Conservation (phyloP, 176 grass and related monocot genomes). For the Guadua angustifolia region DNA sequence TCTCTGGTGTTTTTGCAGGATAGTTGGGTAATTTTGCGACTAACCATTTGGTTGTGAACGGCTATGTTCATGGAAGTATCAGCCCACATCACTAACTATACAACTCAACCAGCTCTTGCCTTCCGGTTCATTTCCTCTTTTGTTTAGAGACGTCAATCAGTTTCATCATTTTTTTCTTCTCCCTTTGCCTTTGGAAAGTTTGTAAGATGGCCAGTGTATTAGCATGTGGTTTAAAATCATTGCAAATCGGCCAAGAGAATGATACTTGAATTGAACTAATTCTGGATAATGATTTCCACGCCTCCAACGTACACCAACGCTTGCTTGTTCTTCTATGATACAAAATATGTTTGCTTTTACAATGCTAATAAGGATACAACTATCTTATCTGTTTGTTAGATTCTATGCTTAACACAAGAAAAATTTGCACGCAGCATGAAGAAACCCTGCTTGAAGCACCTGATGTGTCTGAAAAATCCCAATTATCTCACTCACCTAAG, state of each 20-base stretch:
- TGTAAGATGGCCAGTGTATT: constrained; percentile 30
- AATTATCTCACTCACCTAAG: too few species aligned
- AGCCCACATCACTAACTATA: constrained; percentile 44
- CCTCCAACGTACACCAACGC: too few species aligned
- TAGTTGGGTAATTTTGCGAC: constrained; percentile 60
- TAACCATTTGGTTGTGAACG: constrained; percentile 35
- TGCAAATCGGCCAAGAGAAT: constrained; percentile 40
- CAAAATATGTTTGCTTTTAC: too few species aligned
- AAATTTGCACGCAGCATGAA: too few species aligned
- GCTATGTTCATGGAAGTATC: constrained; percentile 35
- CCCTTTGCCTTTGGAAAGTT: constrained; percentile 16
- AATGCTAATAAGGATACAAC: too few species aligned
- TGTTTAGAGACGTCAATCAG: constrained; percentile 22
- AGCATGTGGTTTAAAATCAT: constrained; percentile 52
- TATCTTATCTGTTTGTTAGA: too few species aligned
- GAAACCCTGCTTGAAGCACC: too few species aligned
- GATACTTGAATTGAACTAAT: constrained; percentile 46
- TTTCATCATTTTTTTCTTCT: neutral
- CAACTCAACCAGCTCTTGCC: constrained; percentile 5
- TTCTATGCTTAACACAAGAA: too few species aligned
- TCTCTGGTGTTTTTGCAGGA: constrained; percentile 47
- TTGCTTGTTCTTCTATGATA: too few species aligned
- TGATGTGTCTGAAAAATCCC: too few species aligned
- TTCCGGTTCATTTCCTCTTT: constrained; percentile 6
- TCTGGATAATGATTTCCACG: constrained; percentile 48